A percentile compares a stretch with the other conserved stretches of the same genome.
These are phyloP conservation scores for Penicillium glabrum DNA, from an alignment of 2,329 filamentous ascomycete species.

Conservation along the genomic window DNA sequence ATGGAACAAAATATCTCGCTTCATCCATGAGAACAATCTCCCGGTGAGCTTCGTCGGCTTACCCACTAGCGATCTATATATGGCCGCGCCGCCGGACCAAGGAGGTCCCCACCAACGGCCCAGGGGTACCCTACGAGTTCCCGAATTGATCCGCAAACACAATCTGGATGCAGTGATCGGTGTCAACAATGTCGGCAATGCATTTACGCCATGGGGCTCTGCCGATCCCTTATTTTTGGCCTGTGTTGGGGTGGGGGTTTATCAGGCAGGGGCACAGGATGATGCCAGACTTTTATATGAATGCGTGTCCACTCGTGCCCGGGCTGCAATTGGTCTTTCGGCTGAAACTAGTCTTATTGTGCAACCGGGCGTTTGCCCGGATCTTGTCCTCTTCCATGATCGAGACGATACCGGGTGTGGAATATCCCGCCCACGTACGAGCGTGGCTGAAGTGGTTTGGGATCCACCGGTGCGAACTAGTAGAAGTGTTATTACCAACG, in stretches of 20 bases:
- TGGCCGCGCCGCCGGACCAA: constrained; percentile 57
- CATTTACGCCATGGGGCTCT: constrained; percentile 69
- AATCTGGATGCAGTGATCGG: constrained; percentile 61
- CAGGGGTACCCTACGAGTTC: constrained; percentile 63
- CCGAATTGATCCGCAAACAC: constrained; percentile 59
- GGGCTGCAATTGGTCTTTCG: constrained; percentile 35
- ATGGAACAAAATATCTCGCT: constrained; percentile 50
- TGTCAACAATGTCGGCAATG: constrained; percentile 73
- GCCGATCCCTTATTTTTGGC: constrained; percentile 66
- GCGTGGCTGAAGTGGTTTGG: constrained; percentile 40
- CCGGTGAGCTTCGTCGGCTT: constrained; percentile 68
- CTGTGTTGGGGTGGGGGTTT: constrained; percentile 63
- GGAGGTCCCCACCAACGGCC: constrained; percentile 30
- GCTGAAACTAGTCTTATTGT: constrained; percentile 5
- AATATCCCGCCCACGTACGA: constrained; percentile 25
- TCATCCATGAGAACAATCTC: constrained; percentile 50
- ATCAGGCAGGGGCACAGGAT: constrained; percentile 62
- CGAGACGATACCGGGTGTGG: constrained; percentile 33
- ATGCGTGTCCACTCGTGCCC: constrained; percentile 49
- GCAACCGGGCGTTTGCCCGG: constrained; percentile 9
- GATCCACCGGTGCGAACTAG: constrained; percentile 31
- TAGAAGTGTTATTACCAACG: constrained; percentile 27
- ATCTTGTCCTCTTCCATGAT: constrained; percentile 27
- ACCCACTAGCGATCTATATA: constrained; percentile 70
- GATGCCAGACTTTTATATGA: constrained; percentile 62